A percentile compares a stretch with the other conserved stretches of the same genome.
These are phyloP conservation scores for Pichia sp. DNA, from an alignment of 1,139 yeast genomes.

Conservation along the genomic window DNA sequence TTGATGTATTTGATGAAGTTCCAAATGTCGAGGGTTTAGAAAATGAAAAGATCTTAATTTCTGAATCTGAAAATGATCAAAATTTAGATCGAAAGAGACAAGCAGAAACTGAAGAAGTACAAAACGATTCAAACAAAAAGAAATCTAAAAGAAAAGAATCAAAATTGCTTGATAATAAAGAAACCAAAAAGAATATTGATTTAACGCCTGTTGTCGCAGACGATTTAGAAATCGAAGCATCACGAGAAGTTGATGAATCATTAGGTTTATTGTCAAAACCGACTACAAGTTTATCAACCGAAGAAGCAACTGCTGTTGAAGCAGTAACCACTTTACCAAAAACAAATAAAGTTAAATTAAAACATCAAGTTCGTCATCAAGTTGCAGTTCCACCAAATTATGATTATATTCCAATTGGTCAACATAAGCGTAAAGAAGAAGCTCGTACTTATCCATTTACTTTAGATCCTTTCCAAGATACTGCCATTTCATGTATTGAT, in stretches of 20 bases:
- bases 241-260: conserved; percentile 78
- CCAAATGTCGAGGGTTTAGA: conserved; percentile 31
- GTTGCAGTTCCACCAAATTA: conserved; percentile 93
- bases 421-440: conserved; percentile 65
- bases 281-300: neutral
- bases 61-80: conserved; percentile 5
- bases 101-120: conserved; percentile 15
- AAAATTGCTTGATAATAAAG: conserved; percentile 28
- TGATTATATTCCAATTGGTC: conserved; percentile 80
- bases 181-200: conserved; percentile 31
- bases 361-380: conserved; percentile 95
- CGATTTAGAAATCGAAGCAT: conserved; percentile 84
- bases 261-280: conserved; percentile 50
- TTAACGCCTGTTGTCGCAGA: conserved; percentile 75
- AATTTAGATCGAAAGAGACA: conserved; percentile 13
- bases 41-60: neutral
- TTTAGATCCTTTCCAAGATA: conserved; percentile 92
- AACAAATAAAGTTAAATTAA: conserved; percentile 47
- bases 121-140: conserved; percentile 13
- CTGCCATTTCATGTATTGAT: conserved; percentile 92
- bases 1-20: conserved; percentile 61
- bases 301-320: conserved; percentile 8
- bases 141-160: conserved; percentile 21
- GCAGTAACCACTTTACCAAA: conserved; percentile 12
- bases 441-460: conserved; percentile 93